Evolutionary conservation across 805 yeast genomes (phyloP).

Genomic region (Saturnispora sekii): DNA sequence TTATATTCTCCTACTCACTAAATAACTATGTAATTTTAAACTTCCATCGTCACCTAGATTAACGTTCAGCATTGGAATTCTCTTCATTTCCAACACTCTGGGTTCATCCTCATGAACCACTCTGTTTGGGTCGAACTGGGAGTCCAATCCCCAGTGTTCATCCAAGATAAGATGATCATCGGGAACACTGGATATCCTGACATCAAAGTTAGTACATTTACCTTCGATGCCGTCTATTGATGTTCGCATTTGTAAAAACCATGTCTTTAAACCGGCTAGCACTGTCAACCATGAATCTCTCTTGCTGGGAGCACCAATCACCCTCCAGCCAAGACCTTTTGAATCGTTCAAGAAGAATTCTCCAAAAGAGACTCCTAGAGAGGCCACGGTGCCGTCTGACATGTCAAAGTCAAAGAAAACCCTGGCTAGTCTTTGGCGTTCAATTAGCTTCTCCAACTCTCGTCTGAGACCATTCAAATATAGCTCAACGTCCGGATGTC

Average conservation of each 20-base stretch:
- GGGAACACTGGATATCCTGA: slow-evolving; percentile 7
- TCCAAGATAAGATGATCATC: slow-evolving; percentile 7
- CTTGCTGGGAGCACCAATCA: slow-evolving; percentile 3
- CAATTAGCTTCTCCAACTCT: slow-evolving; percentile 14
- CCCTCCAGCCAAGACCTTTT: slow-evolving; percentile 7
- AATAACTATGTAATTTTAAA: slow-evolving; percentile 9
- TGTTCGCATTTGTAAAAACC: slow-evolving; percentile 1
- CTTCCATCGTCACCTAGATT: slow-evolving; percentile 8
- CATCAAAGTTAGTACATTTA: slow-evolving; percentile 1
- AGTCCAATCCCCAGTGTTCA: slow-evolving; percentile 6
- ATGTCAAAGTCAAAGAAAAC: slow-evolving; percentile 1
- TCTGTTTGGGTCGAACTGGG: slow-evolving; percentile 3
- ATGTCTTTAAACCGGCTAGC: slow-evolving; percentile 3
- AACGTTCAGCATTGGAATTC: slow-evolving; percentile 4
- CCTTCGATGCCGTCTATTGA: not conserved
- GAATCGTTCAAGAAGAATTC: slow-evolving; percentile 6
- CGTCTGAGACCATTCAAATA: slow-evolving; percentile 28
- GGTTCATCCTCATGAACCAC: not conserved
- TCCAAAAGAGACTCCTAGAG: slow-evolving; percentile 5
- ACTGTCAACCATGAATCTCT: slow-evolving; percentile 4
- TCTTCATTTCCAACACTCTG: not conserved
- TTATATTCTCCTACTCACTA: slow-evolving; percentile 4
- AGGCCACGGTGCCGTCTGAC: not conserved
- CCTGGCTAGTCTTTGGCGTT: slow-evolving; percentile 3
- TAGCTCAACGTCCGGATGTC: slow-evolving; percentile 37